Percentiles rank a stretch among this genome's conserved stretches.
Conservation (phyloP, 495 filamentous ascomycete species). For the Rhypophila decipiens region DNA sequence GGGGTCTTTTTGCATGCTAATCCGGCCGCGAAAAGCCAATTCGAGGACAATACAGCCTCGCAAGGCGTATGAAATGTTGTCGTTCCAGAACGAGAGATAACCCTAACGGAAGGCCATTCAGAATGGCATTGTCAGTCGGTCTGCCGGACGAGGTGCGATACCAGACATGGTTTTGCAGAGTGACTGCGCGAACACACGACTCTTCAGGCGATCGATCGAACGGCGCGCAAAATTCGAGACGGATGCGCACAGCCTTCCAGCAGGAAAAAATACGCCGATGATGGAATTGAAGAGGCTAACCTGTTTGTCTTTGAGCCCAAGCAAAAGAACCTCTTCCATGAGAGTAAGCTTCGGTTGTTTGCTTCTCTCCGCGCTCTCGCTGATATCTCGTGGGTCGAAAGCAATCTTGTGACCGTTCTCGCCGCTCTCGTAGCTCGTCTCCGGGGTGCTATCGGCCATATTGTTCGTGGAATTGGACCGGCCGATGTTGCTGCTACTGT, state of each 20-base stretch:
- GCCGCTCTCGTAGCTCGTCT: slow-evolving; percentile 84
- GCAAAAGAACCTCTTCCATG: slow-evolving; percentile 94
- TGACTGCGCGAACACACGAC: background rate
- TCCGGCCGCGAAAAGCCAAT: slow-evolving; percentile 87
- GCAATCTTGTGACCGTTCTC: slow-evolving; percentile 99
- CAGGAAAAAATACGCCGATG: no score
- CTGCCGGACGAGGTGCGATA: no score
- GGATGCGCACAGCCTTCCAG: no score
- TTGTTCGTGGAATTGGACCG: slow-evolving; percentile 34
- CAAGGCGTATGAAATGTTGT: slow-evolving; percentile 97
- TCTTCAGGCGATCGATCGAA: background rate
- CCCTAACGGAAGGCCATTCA: slow-evolving; percentile 59
- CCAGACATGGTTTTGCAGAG: no score
- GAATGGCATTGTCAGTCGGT: no score
- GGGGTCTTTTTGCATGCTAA: slow-evolving; percentile 98
- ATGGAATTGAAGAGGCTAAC: no score
- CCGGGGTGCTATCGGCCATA: slow-evolving; percentile 60
- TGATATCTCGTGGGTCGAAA: slow-evolving; percentile 94
- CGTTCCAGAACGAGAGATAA: slow-evolving; percentile 99
- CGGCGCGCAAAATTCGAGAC: background rate
- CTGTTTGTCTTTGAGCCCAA: slow-evolving; percentile 98
- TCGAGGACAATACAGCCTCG: slow-evolving; percentile 98
- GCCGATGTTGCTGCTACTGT: slow-evolving; percentile 19
- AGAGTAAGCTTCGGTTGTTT: slow-evolving; percentile 97
- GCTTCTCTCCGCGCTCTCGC: slow-evolving; percentile 90